Percentiles rank a stretch among this genome's conserved stretches.
Conservation (phyloP, 2,329 filamentous ascomycete genomes). For the Aspergillus chevalieri region DNA sequence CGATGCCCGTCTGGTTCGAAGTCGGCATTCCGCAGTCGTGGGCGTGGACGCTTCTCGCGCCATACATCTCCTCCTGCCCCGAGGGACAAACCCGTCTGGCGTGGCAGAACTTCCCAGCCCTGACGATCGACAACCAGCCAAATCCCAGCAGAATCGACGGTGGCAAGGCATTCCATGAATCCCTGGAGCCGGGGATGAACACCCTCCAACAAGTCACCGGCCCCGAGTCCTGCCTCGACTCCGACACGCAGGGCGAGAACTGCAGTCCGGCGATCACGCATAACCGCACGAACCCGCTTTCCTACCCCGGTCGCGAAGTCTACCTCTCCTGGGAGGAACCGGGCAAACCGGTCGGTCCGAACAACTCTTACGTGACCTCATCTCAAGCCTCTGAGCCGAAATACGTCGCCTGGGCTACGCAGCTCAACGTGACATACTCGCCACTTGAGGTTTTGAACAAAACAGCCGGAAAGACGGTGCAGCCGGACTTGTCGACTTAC, state of each 20-base stretch:
- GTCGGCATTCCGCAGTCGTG: slow-evolving; percentile 75
- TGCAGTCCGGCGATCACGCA: slow-evolving; percentile 61
- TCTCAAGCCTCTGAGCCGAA: slow-evolving; percentile 52
- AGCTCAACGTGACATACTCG: slow-evolving; percentile 69
- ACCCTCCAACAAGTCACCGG: slow-evolving; percentile 32
- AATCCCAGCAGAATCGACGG: slow-evolving; percentile 64
- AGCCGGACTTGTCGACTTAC: slow-evolving; percentile 65
- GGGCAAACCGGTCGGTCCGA: slow-evolving; percentile 65
- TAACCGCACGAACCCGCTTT: slow-evolving; percentile 65
- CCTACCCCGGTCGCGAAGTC: slow-evolving; percentile 67
- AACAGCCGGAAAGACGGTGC: slow-evolving; percentile 60
- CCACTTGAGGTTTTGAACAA: slow-evolving; percentile 48
- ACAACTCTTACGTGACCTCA: slow-evolving; percentile 72
- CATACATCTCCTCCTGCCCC: slow-evolving; percentile 73
- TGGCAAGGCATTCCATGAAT: slow-evolving; percentile 58
- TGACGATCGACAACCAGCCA: slow-evolving; percentile 68
- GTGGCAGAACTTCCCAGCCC: slow-evolving; percentile 77
- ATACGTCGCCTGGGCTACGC: slow-evolving; percentile 70
- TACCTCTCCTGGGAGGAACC: slow-evolving; percentile 67
- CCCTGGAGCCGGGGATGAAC: slow-evolving; percentile 36
- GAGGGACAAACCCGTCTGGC: slow-evolving; percentile 64
- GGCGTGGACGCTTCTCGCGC: slow-evolving; percentile 75
- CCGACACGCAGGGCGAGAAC: slow-evolving; percentile 40
- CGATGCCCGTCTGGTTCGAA: slow-evolving; percentile 79
- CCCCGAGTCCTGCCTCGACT: slow-evolving; percentile 53